Evolutionary conservation across 306 rosid genomes (phyloP), one percentile per base, ranked within the genome.

Genomic region (Castanospermum australe): DNA sequence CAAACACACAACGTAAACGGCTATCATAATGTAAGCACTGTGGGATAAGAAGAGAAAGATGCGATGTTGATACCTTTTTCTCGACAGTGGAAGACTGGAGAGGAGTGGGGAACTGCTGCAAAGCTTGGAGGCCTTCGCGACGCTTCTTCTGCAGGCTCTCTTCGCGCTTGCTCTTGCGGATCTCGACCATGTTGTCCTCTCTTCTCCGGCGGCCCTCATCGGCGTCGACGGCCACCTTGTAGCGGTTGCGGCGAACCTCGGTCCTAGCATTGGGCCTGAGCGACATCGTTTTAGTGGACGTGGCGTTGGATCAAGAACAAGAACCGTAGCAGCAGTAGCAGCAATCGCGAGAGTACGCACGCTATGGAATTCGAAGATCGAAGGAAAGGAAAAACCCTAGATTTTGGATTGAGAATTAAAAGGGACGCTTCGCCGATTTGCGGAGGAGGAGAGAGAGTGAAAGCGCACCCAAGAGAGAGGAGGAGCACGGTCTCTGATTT

Each of bases 151-250:
- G 86, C 73, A 93, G 87, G 79, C 97, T 93, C 83, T 93, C 98
- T 63, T 93, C 98, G 18, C 98, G 90, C 85, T 91, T 93, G 80
- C 84, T 93, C 88, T 93, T 93, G 0, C 98, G 93, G 91, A 93
- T 93, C 97, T 93, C 98, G 11, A 91, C 98, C 94, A 91, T 85
- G 74, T 91, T 90, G 81, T 93, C 98, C 84, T 93, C 98, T 59
- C 98, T 83, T 78, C 98, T 45, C 41, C 98, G 87, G 64, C 98
- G 98, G 13, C 98, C 97, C 76, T 93, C 98, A 4, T 93, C 98
- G 25, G 98, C 97, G 63, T 91, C 97, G 28, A 93, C 98, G 6
- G 95, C 89, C 67, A 90, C 97, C 89, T 93, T 93, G 90, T 93
- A 93, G 24, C 98, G 83, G 93, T 90, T 93, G 74, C 98, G 95